Percentiles rank a stretch among this genome's conserved stretches.
Conservation (phyloP, 2,329 filamentous ascomycete species). For the Penicillium sp. region DNA sequence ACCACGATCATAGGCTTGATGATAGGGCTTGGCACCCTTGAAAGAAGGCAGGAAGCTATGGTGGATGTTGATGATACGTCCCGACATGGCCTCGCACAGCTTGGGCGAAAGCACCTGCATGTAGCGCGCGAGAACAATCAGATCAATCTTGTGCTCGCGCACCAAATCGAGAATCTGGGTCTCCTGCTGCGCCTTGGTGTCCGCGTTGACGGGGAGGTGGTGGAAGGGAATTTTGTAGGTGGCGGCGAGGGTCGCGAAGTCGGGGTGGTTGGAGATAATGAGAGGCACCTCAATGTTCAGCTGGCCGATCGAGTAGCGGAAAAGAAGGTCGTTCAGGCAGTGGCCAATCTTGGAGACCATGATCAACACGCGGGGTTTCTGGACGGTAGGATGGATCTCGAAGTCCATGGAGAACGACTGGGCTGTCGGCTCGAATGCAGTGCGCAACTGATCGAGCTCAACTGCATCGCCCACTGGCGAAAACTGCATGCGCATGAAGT, state of each 20-base stretch:
- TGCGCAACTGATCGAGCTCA: constrained; percentile 48
- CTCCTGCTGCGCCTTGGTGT: constrained; percentile 72
- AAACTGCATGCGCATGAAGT: constrained; percentile 88
- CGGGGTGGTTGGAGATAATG: constrained; percentile 76
- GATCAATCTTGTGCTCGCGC: constrained; percentile 62
- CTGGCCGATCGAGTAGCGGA: constrained; percentile 68
- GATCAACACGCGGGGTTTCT: constrained; percentile 71
- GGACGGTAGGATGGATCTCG: constrained; percentile 60
- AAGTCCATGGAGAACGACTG: constrained; percentile 62
- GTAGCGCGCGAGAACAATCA: constrained; percentile 76
- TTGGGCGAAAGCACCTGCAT: constrained; percentile 78
- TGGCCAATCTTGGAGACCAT: constrained; percentile 89
- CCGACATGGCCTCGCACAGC: constrained; percentile 71
- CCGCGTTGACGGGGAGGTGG: constrained; percentile 72
- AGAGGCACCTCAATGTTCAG: constrained; percentile 68
- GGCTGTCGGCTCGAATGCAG: constrained; percentile 57
- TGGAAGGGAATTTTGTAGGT: constrained; percentile 73
- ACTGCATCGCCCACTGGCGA: constrained; percentile 44
- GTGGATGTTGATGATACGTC: constrained; percentile 88
- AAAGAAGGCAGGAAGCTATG: constrained; percentile 80
- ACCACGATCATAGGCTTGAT: constrained; percentile 77
- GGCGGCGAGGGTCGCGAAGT: constrained; percentile 61
- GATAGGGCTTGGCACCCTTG: constrained; percentile 84
- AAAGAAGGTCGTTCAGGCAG: constrained; percentile 77
- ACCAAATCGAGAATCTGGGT: constrained; percentile 64